phyloP scores from a whole-genome alignment of 169 alveolate genomes.

The Cryptosporidium viatorum region DNA sequence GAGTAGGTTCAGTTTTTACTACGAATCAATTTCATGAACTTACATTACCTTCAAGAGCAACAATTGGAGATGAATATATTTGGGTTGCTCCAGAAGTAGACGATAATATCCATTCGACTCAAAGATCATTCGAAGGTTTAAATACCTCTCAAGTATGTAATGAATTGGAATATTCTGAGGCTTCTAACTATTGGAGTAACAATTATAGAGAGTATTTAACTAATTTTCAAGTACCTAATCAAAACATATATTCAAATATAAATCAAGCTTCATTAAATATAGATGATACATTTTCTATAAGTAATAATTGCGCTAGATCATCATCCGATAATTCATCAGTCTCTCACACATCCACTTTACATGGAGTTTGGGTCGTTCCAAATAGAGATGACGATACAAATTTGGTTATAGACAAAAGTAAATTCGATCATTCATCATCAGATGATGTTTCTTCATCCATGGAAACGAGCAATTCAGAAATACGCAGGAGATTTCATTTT shows the following conservation, averaged over 20 bases:
- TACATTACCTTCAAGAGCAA: constrained; percentile 17
- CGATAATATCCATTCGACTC: not conserved
- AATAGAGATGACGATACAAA: not conserved
- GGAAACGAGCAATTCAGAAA: constrained; percentile 25
- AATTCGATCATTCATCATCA: constrained; percentile 8
- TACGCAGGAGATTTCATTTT: constrained; percentile 20
- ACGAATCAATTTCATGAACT: constrained; percentile 45
- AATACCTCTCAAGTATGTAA: not conserved
- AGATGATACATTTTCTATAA: not conserved
- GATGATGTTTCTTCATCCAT: constrained; percentile 8
- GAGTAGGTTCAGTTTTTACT: constrained; percentile 29
- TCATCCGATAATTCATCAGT: constrained; percentile 48
- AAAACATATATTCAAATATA: not conserved
- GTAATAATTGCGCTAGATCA: not conserved
- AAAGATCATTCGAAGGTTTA: not conserved
- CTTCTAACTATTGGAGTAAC: constrained; percentile 8
- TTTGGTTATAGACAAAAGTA: not conserved
- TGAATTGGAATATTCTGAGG: not conserved
- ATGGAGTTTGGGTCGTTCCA: constrained; percentile 70
- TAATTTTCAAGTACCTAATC: not conserved
- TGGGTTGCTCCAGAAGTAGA: constrained; percentile 43
- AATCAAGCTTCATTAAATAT: constrained; percentile 20
- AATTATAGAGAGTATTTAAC: constrained; percentile 1
- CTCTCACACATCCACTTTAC: constrained; percentile 50
- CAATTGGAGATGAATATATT: constrained; percentile 43